phyloP scores from a whole-genome alignment of 352 stramenopile species.

The Pythium brassicae region DNA sequence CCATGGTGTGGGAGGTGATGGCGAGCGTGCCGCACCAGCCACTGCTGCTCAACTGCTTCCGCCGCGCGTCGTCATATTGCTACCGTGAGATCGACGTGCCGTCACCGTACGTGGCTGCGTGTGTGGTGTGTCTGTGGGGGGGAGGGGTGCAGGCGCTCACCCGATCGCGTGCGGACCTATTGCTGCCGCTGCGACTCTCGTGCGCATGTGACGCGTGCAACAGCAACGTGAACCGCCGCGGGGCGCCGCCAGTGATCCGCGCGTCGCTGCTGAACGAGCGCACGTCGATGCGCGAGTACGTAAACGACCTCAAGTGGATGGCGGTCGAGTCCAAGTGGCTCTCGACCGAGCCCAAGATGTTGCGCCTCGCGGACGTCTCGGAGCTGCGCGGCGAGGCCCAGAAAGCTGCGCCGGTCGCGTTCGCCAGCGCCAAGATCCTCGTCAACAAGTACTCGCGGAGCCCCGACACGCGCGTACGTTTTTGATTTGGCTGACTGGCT shows the following conservation, averaged over 20 bases:
- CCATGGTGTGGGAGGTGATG: constrained; percentile 77
- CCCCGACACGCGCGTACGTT: constrained; percentile 60
- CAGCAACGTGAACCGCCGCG: constrained; percentile 85
- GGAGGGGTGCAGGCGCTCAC: no score
- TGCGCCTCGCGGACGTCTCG: constrained; percentile 43
- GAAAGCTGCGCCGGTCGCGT: constrained; percentile 39
- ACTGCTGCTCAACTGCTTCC: constrained; percentile 78
- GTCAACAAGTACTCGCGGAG: constrained; percentile 60
- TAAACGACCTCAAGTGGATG: constrained; percentile 79
- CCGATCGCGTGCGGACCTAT: no score
- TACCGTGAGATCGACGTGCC: constrained; percentile 85
- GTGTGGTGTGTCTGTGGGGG: no score
- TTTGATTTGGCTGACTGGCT: no score
- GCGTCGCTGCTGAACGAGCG: constrained; percentile 79
- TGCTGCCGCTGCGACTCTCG: not conserved
- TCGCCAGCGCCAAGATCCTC: constrained; percentile 64
- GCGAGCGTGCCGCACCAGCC: constrained; percentile 72
- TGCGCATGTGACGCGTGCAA: not conserved
- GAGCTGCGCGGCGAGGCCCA: constrained; percentile 58
- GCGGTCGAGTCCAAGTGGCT: constrained; percentile 70
- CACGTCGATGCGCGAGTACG: constrained; percentile 84
- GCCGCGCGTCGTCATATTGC: constrained; percentile 77
- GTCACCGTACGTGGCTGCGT: constrained; percentile 54
- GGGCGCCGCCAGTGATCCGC: constrained; percentile 77
- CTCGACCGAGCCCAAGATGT: constrained; percentile 27